These are phyloP conservation scores for Physcomitrium patens DNA, from an alignment of 225 moss, liverwort and hornwort genomes.

Conservation along the genomic window DNA sequence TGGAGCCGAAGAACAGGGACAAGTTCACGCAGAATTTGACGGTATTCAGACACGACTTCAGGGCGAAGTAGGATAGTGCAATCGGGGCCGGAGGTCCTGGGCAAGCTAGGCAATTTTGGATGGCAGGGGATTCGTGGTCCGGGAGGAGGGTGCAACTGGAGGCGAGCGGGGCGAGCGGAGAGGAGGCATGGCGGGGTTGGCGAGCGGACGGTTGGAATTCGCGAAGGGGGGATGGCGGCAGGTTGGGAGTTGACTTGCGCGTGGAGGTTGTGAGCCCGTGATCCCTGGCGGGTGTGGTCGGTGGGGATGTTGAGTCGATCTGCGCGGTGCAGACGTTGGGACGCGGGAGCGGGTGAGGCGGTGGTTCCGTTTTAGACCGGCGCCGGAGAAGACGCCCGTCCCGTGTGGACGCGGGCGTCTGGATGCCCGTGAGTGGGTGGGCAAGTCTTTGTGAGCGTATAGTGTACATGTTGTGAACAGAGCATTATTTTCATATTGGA, in stretches of 20 bases:
- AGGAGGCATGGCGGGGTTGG: conserved; percentile 41
- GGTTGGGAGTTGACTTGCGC: conserved; percentile 29
- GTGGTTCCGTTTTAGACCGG: conserved; percentile 28
- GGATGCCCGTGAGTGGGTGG: background rate
- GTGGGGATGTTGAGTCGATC: conserved; percentile 2
- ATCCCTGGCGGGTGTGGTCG: too few relatives aligned
- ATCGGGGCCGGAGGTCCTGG: conserved; percentile 40
- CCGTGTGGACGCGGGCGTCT: conserved; percentile 17
- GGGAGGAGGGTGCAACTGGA: conserved; percentile 13
- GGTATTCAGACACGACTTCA: conserved; percentile 69
- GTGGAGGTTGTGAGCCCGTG: too few relatives aligned
- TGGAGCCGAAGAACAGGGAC: conserved; percentile 73
- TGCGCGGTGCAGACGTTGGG: conserved; percentile 5
- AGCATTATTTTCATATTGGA: conserved; percentile 36
- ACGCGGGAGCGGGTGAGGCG: conserved; percentile 7
- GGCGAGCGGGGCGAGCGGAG: conserved; percentile 45
- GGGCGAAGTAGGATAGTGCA: conserved; percentile 57
- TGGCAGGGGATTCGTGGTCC: conserved; percentile 43
- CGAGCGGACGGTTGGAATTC: conserved; percentile 41
- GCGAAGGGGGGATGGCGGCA: conserved; percentile 35
- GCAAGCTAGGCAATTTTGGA: conserved; percentile 60
- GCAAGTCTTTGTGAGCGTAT: conserved; percentile 33
- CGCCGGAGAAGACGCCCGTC: conserved; percentile 18
- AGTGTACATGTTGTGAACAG: conserved; percentile 48
- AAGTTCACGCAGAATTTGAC: conserved; percentile 74